Evolutionary conservation across 2,329 filamentous ascomycete genomes (phyloP).

Genomic region (Pseudopithomyces maydicus): DNA sequence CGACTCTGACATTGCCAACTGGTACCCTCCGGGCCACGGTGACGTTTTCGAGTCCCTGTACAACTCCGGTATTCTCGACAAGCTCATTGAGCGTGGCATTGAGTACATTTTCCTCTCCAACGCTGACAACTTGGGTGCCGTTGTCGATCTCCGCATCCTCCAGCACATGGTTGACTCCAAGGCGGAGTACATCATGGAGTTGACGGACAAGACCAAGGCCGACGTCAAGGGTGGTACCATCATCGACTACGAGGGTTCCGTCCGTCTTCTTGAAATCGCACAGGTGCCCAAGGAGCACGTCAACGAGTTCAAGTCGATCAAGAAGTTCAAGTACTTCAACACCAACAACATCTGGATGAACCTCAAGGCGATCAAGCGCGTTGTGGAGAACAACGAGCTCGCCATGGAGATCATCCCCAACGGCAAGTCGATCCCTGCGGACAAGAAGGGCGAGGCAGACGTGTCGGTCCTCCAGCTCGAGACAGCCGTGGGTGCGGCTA

Average conservation of each 20-base stretch:
- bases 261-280: slow-evolving; percentile 95
- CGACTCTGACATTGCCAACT: slow-evolving; percentile 88
- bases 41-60: slow-evolving; percentile 99
- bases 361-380: slow-evolving; percentile 94
- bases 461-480: slow-evolving; percentile 97
- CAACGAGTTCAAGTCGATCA: slow-evolving; percentile 99
- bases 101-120: slow-evolving; percentile 99
- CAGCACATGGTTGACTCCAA: slow-evolving; percentile 99
- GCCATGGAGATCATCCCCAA: slow-evolving; percentile 99
- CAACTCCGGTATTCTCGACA: slow-evolving; percentile 97
- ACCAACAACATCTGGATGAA: slow-evolving; percentile 99
- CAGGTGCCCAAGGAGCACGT: slow-evolving; percentile 99
- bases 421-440: slow-evolving; percentile 95
- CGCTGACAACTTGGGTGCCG: slow-evolving; percentile 96
- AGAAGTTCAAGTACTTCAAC: slow-evolving; percentile 99
- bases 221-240: slow-evolving; percentile 99
- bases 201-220: slow-evolving; percentile 99
- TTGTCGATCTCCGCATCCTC: slow-evolving; percentile 95
- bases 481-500: slow-evolving; percentile 96
- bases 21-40: slow-evolving; percentile 99
- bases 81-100: slow-evolving; percentile 92
- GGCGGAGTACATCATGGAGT: slow-evolving; percentile 99
- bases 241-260: slow-evolving; percentile 97
- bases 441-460: slow-evolving; percentile 99
- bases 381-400: slow-evolving; percentile 97